Evolutionary conservation across 345 rosid species (phyloP).

Genomic region (Iberis pinnata): DNA sequence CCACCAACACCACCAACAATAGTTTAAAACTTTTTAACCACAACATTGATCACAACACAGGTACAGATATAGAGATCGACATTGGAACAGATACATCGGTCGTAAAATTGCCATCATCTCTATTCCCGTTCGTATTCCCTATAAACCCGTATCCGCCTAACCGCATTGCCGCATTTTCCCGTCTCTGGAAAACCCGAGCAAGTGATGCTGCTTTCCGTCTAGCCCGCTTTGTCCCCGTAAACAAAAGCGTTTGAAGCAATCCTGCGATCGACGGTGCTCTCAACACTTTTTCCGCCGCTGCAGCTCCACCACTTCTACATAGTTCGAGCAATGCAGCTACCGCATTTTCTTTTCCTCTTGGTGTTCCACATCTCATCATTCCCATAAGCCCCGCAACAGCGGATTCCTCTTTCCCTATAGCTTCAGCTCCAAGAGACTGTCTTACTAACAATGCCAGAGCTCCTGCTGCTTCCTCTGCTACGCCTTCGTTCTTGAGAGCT

Average conservation of each 20-base stretch:
- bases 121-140: conserved; percentile 39
- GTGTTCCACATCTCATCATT: conserved; percentile 88
- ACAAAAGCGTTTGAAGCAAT: conserved; percentile 64
- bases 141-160: conserved; percentile 58
- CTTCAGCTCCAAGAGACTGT: conserved; percentile 69
- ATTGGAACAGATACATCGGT: conserved; percentile 66
- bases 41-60: conserved; percentile 28
- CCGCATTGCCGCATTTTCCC: conserved; percentile 50
- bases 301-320: conserved; percentile 72
- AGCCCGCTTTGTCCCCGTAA: conserved; percentile 90
- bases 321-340: conserved; percentile 90
- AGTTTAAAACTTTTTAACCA: conserved; percentile 1
- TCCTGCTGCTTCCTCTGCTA: conserved; percentile 89
- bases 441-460: conserved; percentile 80
- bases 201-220: conserved; percentile 93
- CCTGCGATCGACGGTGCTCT: conserved; percentile 75
- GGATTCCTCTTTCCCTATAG: conserved; percentile 64
- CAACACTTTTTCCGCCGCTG: conserved; percentile 60
- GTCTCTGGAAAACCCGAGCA: conserved; percentile 78
- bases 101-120: conserved; percentile 20
- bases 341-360: conserved; percentile 92
- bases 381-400: conserved; percentile 59
- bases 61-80: conserved; percentile 49
- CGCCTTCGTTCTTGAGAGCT: conserved; percentile 66
- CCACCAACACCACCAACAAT: conserved; percentile 19